Percentiles rank a stretch among this genome's conserved stretches.
These are phyloP conservation scores for Pleurotus pulmonarius DNA, from an alignment of 768 basidiomycete species.

Conservation along the genomic window DNA sequence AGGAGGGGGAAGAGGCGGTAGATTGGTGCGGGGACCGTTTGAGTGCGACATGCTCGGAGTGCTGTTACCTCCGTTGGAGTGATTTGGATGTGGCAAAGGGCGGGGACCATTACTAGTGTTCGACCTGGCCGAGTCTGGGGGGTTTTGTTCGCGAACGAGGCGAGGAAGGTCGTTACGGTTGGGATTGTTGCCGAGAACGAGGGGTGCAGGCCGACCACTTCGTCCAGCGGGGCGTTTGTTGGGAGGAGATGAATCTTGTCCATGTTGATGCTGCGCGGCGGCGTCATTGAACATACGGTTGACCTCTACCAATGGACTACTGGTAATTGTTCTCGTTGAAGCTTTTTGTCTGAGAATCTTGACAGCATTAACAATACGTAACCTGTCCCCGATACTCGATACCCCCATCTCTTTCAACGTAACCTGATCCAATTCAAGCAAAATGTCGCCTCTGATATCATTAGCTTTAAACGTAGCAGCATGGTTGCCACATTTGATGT, in stretches of 20 bases:
- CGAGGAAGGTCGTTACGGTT: conserved; percentile 66
- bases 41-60: conserved; percentile 32
- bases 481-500: conserved; percentile 71
- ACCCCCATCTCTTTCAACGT: conserved; percentile 91
- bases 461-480: conserved; percentile 71
- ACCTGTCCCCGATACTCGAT: conserved; percentile 83
- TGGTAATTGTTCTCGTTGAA: conserved; percentile 13
- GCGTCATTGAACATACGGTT: conserved; percentile 7
- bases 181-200: conserved; percentile 61
- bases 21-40: conserved; percentile 37
- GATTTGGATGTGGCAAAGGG: conserved; percentile 48
- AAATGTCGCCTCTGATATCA: conserved; percentile 89
- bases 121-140: conserved; percentile 52
- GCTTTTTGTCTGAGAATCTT: conserved; percentile 70
- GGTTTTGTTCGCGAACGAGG: conserved; percentile 57
- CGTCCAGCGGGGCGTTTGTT: conserved; percentile 31
- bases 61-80: conserved; percentile 13
- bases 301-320: conserved; percentile 3
- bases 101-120: conserved; percentile 29
- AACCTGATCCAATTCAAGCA: conserved; percentile 86
- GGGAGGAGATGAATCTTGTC: conserved; percentile 21
- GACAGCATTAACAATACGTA: conserved; percentile 83
- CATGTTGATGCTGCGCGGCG: not conserved
- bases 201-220: conserved; percentile 70
- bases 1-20: conserved; percentile 67